A percentile compares a stretch with the other conserved stretches of the same genome.
phyloP scores from a whole-genome alignment of 495 filamentous ascomycete species.

The Clavariopsis aquatica region DNA sequence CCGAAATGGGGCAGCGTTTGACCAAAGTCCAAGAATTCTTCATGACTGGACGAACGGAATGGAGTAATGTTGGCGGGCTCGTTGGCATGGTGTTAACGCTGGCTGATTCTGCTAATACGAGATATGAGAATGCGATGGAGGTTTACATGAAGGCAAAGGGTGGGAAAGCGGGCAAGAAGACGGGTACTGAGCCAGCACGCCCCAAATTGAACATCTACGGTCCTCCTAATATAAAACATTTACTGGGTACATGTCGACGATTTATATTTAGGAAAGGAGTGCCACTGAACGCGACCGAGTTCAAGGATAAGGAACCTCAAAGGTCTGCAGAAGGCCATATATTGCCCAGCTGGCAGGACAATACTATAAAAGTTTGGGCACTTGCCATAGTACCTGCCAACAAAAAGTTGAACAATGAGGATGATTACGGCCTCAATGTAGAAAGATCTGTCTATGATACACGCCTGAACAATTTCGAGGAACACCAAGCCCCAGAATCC shows the following conservation, averaged over 20 bases:
- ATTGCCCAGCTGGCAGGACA: slow-evolving; percentile 71
- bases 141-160: slow-evolving; percentile 37
- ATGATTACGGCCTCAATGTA: background rate
- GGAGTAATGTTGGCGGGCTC: slow-evolving; percentile 75
- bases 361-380: slow-evolving; percentile 78
- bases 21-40: slow-evolving; percentile 71
- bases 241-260: slow-evolving; percentile 74
- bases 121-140: slow-evolving; percentile 40
- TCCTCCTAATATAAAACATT: slow-evolving; percentile 72
- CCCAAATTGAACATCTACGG: slow-evolving; percentile 68
- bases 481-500: slow-evolving; percentile 12
- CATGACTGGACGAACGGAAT: slow-evolving; percentile 73
- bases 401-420: background rate
- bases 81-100: slow-evolving; percentile 80
- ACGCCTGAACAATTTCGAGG: slow-evolving; percentile 27
- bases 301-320: slow-evolving; percentile 44
- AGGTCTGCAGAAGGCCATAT: slow-evolving; percentile 41
- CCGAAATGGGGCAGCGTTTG: slow-evolving; percentile 63
- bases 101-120: slow-evolving; percentile 59
- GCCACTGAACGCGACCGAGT: slow-evolving; percentile 68
- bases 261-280: slow-evolving; percentile 88
- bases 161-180: slow-evolving; percentile 26
- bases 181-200: slow-evolving; percentile 37
- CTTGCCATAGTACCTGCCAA: slow-evolving; percentile 54
- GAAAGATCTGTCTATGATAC: slow-evolving; percentile 7